Evolutionary conservation across 768 basidiomycete genomes (phyloP).

Genomic region (Lentinula sp.): DNA sequence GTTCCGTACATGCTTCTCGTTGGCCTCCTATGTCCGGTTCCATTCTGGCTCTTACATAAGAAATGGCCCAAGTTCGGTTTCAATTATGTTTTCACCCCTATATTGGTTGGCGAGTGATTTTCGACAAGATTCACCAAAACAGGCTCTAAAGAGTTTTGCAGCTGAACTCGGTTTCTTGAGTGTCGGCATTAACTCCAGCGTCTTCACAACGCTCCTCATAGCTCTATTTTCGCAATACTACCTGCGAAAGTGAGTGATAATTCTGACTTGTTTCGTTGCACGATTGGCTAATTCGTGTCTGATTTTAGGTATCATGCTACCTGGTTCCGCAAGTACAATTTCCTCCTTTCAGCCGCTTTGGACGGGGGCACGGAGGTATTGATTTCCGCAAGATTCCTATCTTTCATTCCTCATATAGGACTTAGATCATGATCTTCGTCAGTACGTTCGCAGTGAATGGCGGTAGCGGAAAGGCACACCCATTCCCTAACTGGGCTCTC

Average conservation of each 20-base stretch:
- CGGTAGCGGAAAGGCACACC: conserved; percentile 7
- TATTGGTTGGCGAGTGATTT: conserved; percentile 24
- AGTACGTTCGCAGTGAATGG: conserved; percentile 11
- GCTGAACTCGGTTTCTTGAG: conserved; percentile 18
- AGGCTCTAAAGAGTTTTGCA: conserved; percentile 3
- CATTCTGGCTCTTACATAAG: conserved; percentile 43
- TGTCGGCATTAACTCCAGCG: conserved; percentile 35
- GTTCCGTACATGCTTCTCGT: conserved; percentile 38
- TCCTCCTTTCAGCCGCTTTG: conserved; percentile 11
- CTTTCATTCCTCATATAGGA: not conserved
- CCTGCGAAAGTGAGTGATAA: conserved; percentile 19
- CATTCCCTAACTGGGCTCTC: conserved; percentile 11
- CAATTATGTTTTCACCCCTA: conserved; percentile 35
- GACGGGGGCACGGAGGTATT: conserved; percentile 8
- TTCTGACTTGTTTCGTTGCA: too few relatives aligned
- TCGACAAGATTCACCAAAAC: not conserved
- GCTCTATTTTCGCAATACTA: conserved; percentile 30
- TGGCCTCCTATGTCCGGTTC: conserved; percentile 44
- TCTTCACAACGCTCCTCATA: conserved; percentile 15
- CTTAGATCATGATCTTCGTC: conserved; percentile 11
- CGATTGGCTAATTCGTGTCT: not conserved
- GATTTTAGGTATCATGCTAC: conserved; percentile 17
- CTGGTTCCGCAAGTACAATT: conserved; percentile 32
- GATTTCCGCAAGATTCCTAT: not conserved
- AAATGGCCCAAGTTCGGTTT: conserved; percentile 39